Conservation (phyloP, 192 early-diverging fungal species). For the Backusella psychrophila region DNA sequence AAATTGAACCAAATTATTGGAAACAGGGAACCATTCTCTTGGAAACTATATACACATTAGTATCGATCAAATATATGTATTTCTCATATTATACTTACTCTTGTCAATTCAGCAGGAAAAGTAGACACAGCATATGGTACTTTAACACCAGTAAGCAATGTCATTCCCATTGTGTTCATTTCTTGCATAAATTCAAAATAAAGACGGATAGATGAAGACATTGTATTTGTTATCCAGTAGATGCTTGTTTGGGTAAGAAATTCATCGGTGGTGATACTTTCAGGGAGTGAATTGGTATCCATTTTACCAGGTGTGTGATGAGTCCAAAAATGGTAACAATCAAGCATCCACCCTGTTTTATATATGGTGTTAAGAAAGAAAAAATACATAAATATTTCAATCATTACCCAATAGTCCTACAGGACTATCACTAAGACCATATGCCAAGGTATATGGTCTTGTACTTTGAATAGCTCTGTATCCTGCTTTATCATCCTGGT, state of each 20-base stretch:
- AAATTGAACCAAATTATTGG: background rate
- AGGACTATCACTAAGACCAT: constrained; percentile 24
- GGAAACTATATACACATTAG: background rate
- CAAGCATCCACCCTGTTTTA: constrained; percentile 25
- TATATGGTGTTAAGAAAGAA: background rate
- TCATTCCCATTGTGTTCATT: background rate
- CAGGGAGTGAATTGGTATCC: constrained; percentile 1
- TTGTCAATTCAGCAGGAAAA: background rate
- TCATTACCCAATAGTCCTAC: constrained; percentile 21
- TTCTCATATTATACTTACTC: background rate
- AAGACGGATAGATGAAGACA: constrained; percentile 56
- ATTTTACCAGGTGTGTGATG: constrained; percentile 5
- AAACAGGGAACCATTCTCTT: background rate
- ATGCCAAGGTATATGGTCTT: constrained; percentile 22
- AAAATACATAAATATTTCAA: background rate
- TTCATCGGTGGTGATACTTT: constrained; percentile 19
- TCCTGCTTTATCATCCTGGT: constrained; percentile 10
- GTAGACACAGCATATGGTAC: background rate
- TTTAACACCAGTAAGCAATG: background rate
- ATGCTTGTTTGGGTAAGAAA: constrained; percentile 42
- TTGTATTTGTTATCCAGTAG: constrained; percentile 61
- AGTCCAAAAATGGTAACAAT: constrained; percentile 28
- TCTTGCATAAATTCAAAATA: constrained; percentile 53
- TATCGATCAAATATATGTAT: background rate
- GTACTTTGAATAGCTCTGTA: constrained; percentile 26